These are phyloP conservation scores for Ophiostoma triangulosporum DNA, from an alignment of 2,329 filamentous ascomycete genomes.

Conservation along the genomic window DNA sequence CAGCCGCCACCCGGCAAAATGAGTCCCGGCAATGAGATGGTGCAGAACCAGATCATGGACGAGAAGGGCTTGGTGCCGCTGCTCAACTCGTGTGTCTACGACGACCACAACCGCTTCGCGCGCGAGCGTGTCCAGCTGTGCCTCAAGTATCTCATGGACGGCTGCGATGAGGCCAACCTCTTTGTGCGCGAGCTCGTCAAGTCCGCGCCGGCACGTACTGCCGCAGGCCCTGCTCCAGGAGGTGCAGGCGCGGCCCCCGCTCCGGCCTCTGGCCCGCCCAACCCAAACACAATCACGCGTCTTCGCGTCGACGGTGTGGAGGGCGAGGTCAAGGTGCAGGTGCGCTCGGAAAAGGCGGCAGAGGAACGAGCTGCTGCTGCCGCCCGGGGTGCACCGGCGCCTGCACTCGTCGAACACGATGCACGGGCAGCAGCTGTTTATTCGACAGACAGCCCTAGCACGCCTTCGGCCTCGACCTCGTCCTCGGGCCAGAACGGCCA, in stretches of 20 bases:
- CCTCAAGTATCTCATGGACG: slow-evolving; percentile 70
- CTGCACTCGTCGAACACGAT: neutral
- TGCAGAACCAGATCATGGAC: slow-evolving; percentile 77
- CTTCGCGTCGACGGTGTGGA: slow-evolving; percentile 42
- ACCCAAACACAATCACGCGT: slow-evolving; percentile 19
- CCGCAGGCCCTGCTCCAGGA: slow-evolving; percentile 5
- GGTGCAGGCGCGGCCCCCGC: neutral
- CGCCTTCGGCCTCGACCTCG: neutral
- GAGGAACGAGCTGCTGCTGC: neutral
- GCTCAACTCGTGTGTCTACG: slow-evolving; percentile 78
- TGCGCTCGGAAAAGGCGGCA: slow-evolving; percentile 20
- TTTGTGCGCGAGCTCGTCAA: slow-evolving; percentile 52
- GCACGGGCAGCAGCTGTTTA: slow-evolving; percentile 1
- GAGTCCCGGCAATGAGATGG: slow-evolving; percentile 52
- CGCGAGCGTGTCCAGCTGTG: slow-evolving; percentile 83
- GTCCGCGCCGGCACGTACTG: slow-evolving; percentile 13
- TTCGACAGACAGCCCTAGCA: neutral
- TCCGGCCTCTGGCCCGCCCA: neutral
- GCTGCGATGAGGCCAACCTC: slow-evolving; percentile 57
- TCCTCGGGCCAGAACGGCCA: neutral
- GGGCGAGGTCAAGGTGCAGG: slow-evolving; percentile 42
- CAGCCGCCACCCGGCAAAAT: slow-evolving; percentile 59
- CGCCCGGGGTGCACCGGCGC: neutral
- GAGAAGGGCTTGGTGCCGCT: slow-evolving; percentile 79
- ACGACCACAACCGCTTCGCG: slow-evolving; percentile 88